Evolutionary conservation across 1,284 basidiomycete species (phyloP).

Genomic region (Leccinum griseonigrum): DNA sequence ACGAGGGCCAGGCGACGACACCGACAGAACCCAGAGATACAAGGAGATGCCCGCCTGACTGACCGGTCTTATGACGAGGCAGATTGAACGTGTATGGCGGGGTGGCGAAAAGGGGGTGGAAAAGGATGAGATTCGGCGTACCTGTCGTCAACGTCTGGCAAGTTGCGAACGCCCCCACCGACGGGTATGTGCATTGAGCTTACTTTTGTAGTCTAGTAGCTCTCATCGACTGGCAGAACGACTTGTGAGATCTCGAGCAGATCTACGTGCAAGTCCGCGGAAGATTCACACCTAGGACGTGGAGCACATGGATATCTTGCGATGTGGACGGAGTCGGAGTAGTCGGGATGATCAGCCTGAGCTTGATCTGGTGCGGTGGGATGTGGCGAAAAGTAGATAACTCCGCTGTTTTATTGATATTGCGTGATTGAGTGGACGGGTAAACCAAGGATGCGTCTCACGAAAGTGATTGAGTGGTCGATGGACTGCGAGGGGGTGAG

Average conservation of each 20-base stretch:
- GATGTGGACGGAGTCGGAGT: constrained; percentile 32
- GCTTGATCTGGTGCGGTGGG: constrained; percentile 26
- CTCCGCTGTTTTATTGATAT: constrained; percentile 19
- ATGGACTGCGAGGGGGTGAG: constrained; percentile 1
- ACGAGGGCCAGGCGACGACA: constrained; percentile 13
- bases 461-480: constrained; percentile 8
- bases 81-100: constrained; percentile 9
- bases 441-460: background rate
- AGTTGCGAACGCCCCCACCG: constrained; percentile 2
- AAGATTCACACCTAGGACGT: constrained; percentile 30
- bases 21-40: constrained; percentile 7
- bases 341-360: constrained; percentile 24
- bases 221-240: constrained; percentile 22
- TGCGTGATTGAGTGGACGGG: constrained; percentile 12
- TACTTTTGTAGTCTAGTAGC: constrained; percentile 25
- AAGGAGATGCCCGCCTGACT: constrained; percentile 4
- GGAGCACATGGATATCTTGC: constrained; percentile 34
- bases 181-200: constrained; percentile 14
- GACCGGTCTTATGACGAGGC: constrained; percentile 8
- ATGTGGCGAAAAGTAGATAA: constrained; percentile 19
- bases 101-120: constrained; percentile 33
- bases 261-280: constrained; percentile 33
- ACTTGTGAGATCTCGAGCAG: constrained; percentile 24
- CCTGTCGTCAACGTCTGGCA: constrained; percentile 13
- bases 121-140: constrained; percentile 18